phyloP scores from a whole-genome alignment of 2,329 filamentous ascomycete genomes.

The Rhynchosporium graminicola region DNA sequence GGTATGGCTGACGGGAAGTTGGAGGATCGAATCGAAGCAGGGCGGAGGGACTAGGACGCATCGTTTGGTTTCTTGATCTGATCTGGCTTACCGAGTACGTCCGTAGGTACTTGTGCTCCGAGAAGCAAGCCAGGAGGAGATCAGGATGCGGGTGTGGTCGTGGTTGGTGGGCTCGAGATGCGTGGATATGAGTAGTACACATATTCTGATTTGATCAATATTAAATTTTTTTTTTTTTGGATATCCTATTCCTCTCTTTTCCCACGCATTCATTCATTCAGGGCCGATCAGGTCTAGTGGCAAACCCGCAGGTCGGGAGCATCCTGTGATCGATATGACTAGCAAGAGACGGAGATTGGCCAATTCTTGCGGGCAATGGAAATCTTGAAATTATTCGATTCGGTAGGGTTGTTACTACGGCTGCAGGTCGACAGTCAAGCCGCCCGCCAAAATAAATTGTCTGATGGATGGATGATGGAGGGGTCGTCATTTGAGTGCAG shows the following conservation, averaged over 20 bases:
- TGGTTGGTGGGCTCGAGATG: background rate
- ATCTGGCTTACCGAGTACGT: constrained; percentile 13
- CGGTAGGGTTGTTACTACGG: constrained; percentile 1
- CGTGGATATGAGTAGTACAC: background rate
- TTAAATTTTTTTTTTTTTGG: background rate
- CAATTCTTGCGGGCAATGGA: background rate
- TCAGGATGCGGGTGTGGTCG: background rate
- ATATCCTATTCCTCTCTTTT: background rate
- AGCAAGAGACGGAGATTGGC: background rate
- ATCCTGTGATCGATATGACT: constrained; percentile 28
- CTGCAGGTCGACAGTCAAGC: background rate
- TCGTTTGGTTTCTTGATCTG: constrained; percentile 10
- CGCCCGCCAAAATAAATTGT: background rate
- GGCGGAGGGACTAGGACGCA: background rate
- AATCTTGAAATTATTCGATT: constrained; percentile 4
- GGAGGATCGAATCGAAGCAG: background rate
- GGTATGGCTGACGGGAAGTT: background rate
- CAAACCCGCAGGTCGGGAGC: constrained; percentile 23
- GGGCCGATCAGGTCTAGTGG: background rate
- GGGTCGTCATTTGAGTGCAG: constrained; percentile 16
- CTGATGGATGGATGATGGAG: background rate
- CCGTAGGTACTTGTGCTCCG: background rate
- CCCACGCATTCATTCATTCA: too few relatives aligned
- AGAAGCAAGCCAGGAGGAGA: background rate
- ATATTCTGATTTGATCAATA: background rate